Evolutionary conservation across 2,329 filamentous ascomycete genomes (phyloP).

Genomic region (Dactylella cylindrospora): DNA sequence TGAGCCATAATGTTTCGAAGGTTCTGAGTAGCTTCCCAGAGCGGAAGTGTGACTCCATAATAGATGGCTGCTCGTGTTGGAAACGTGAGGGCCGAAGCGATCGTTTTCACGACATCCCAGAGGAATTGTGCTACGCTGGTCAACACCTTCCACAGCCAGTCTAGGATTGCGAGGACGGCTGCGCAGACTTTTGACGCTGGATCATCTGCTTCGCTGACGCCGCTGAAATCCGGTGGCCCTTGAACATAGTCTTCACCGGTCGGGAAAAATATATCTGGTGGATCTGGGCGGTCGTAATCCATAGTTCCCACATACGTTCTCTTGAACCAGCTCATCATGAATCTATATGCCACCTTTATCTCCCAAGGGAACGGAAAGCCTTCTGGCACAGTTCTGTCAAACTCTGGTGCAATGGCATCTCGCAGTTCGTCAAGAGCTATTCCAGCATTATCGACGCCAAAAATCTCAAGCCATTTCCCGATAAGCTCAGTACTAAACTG

Average conservation of each 20-base stretch:
- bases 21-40: conserved; percentile 5
- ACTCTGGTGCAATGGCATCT: conserved; percentile 1
- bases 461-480: background rate
- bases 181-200: conserved; percentile 1
- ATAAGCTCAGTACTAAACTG: background rate
- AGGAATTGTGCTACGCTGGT: background rate
- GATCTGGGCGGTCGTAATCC: background rate
- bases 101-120: background rate
- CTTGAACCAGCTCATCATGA: background rate
- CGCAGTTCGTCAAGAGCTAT: conserved; percentile 5
- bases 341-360: background rate
- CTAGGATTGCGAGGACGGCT: background rate
- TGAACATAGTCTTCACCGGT: background rate
- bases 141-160: conserved; percentile 1
- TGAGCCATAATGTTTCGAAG: background rate
- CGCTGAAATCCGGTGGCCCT: conserved; percentile 7
- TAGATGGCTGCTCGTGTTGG: background rate
- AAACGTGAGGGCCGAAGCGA: background rate
- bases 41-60: background rate
- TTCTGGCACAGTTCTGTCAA: background rate
- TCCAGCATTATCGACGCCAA: conserved; percentile 4
- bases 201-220: background rate
- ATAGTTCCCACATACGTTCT: background rate
- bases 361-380: conserved; percentile 3
- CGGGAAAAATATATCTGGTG: background rate